These are phyloP conservation scores for Cudoniella acicularis DNA, from an alignment of 495 filamentous ascomycete species.

Conservation along the genomic window DNA sequence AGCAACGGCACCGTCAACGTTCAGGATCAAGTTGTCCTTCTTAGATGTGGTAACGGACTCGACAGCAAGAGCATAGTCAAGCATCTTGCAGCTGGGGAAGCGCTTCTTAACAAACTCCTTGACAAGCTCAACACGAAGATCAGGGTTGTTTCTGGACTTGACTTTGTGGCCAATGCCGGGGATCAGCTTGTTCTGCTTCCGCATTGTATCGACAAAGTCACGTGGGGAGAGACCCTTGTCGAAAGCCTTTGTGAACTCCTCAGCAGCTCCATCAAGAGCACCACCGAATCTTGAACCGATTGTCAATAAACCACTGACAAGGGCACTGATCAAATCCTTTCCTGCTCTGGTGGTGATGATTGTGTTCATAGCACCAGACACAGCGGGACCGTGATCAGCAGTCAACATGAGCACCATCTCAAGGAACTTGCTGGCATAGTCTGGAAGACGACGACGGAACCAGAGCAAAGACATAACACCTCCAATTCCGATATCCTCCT, in stretches of 20 bases:
- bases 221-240: constrained; percentile 97
- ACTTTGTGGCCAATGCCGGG: constrained; percentile 98
- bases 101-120: constrained; percentile 97
- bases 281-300: constrained; percentile 98
- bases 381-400: constrained; percentile 96
- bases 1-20: constrained; percentile 96
- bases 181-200: constrained; percentile 99
- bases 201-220: constrained; percentile 98
- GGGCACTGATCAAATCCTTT: constrained; percentile 93
- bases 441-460: constrained; percentile 97
- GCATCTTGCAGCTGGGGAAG: constrained; percentile 94
- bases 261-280: constrained; percentile 94
- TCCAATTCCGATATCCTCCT: constrained; percentile 96
- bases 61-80: constrained; percentile 97
- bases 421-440: constrained; percentile 96
- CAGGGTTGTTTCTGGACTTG: constrained; percentile 99
- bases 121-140: constrained; percentile 98
- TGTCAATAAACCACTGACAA: constrained; percentile 94
- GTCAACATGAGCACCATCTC: constrained; percentile 99
- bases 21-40: constrained; percentile 99
- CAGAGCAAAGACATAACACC: constrained; percentile 99
- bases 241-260: constrained; percentile 96
- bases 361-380: constrained; percentile 99
- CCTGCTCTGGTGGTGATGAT: constrained; percentile 99
- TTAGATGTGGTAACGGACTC: constrained; percentile 98